These are phyloP conservation scores for Edhazardia aedis DNA, from an alignment of 371 early-diverging fungal genomes.

Conservation along the genomic window DNA sequence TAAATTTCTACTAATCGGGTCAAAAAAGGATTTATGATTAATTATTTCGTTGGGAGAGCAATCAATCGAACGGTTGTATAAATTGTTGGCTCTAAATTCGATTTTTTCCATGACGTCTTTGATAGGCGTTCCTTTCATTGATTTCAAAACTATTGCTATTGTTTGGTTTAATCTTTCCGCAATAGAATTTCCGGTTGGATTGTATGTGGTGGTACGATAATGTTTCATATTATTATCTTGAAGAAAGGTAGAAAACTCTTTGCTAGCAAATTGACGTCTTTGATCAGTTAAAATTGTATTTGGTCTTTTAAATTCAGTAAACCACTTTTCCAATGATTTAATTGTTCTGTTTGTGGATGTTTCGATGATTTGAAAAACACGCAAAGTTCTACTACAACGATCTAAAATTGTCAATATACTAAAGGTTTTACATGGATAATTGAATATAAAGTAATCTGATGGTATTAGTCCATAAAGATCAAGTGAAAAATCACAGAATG, in stretches of 20 bases:
- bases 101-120: too few species aligned
- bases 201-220: neutral
- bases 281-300: slow-evolving; percentile 3
- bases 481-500: too few species aligned
- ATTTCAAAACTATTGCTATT: too few species aligned
- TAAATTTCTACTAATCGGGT: too few species aligned
- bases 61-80: too few species aligned
- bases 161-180: slow-evolving; percentile 1
- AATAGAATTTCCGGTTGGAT: slow-evolving; percentile 7
- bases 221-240: neutral
- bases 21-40: too few species aligned
- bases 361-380: neutral
- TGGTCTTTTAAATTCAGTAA: neutral
- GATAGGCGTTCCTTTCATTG: too few species aligned
- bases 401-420: neutral
- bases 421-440: neutral
- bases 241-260: neutral
- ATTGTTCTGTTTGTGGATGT: neutral
- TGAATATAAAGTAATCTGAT: too few species aligned
- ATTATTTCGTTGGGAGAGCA: too few species aligned
- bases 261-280: slow-evolving; percentile 9
- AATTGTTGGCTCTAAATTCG: too few species aligned
- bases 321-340: slow-evolving; percentile 1
- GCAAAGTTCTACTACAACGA: neutral
- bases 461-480: too few species aligned